These are phyloP conservation scores for Suhomyces yuchorum DNA, from an alignment of 1,139 yeast genomes.

Conservation along the genomic window DNA sequence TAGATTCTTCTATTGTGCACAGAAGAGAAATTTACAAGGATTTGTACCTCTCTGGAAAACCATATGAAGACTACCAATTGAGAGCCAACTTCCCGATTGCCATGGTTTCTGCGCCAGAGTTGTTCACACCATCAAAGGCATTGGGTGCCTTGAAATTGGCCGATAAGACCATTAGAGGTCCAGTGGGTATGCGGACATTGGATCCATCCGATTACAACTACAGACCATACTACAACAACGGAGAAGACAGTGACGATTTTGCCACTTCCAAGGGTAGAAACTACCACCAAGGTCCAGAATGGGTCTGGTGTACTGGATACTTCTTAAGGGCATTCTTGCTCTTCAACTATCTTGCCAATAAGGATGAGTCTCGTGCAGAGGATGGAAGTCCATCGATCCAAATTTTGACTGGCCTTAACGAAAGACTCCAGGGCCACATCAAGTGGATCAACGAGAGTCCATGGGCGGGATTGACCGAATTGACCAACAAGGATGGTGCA, in stretches of 20 bases:
- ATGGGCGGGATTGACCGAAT: slow-evolving; percentile 94
- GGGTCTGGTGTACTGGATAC: slow-evolving; percentile 93
- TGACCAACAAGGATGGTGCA: slow-evolving; percentile 86
- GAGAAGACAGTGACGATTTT: slow-evolving; percentile 81
- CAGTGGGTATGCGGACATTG: slow-evolving; percentile 86
- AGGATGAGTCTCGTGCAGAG: slow-evolving; percentile 20
- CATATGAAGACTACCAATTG: slow-evolving; percentile 90
- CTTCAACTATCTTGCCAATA: slow-evolving; percentile 48
- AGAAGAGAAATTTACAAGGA: slow-evolving; percentile 96
- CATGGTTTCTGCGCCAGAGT: slow-evolving; percentile 90
- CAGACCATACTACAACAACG: slow-evolving; percentile 81
- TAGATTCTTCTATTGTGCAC: slow-evolving; percentile 69
- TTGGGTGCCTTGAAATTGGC: slow-evolving; percentile 66
- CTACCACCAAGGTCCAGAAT: slow-evolving; percentile 98
- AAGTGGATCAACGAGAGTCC: slow-evolving; percentile 70
- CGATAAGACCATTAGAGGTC: slow-evolving; percentile 77
- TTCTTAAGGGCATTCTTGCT: slow-evolving; percentile 73
- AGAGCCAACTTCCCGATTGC: slow-evolving; percentile 94
- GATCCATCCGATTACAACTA: slow-evolving; percentile 93
- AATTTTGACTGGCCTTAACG: slow-evolving; percentile 43
- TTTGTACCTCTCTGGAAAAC: slow-evolving; percentile 74
- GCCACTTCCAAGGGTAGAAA: slow-evolving; percentile 94
- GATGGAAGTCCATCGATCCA: slow-evolving; percentile 38
- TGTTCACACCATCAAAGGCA: slow-evolving; percentile 67
- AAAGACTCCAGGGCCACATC: slow-evolving; percentile 64